Evolutionary conservation across 257 asterid genomes (phyloP).

Genomic region (Solanum rostratum): DNA sequence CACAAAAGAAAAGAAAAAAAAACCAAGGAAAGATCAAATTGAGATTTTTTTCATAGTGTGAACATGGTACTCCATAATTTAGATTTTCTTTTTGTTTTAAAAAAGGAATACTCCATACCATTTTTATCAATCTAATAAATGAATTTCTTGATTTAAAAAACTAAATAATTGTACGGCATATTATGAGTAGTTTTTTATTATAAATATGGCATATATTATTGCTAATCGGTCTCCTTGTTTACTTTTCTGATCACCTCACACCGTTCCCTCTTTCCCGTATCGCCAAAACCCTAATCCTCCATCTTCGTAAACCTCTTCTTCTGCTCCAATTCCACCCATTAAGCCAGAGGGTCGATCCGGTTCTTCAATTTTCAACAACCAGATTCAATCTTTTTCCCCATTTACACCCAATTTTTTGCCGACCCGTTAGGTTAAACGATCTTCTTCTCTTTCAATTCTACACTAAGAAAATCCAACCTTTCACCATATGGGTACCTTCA

Average conservation of each 20-base stretch:
- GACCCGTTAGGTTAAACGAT: not conserved
- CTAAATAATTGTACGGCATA: not conserved
- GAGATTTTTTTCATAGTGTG: not conserved
- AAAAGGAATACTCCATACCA: not conserved
- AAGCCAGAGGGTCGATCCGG: not conserved
- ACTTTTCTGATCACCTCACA: not conserved
- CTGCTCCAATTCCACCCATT: not conserved
- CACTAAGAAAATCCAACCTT: not conserved
- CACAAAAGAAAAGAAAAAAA: too few relatives aligned
- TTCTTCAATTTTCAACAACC: not conserved
- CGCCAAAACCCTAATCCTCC: not conserved
- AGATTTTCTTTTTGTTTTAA: too few relatives aligned
- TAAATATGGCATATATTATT: not conserved
- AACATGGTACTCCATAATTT: not conserved
- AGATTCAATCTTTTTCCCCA: not conserved
- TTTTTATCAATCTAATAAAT: not conserved
- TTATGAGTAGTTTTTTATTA: not conserved
- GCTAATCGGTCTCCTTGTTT: not conserved
- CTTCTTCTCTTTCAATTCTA: not conserved
- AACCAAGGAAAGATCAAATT: too few relatives aligned
- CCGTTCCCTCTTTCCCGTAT: not conserved
- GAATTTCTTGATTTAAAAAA: too few relatives aligned
- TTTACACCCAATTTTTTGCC: not conserved
- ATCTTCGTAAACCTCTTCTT: not conserved
- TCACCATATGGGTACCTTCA: constrained; percentile 4